Evolutionary conservation across 345 rosid genomes (phyloP).

Genomic region (Anastatica hierochuntica): DNA sequence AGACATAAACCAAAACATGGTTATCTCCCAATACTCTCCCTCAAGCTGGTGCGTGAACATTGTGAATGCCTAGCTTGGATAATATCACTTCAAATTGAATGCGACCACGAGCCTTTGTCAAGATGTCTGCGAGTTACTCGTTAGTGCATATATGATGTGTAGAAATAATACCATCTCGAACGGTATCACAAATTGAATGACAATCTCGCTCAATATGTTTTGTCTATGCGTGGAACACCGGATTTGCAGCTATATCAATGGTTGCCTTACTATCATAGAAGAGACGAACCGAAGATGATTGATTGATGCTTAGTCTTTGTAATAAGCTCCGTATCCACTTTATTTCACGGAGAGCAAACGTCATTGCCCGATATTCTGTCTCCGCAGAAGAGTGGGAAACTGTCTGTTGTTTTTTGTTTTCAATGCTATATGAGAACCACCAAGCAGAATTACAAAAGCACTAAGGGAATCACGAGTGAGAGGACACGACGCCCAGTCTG

Average conservation of each 20-base stretch:
- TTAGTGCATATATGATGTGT: background rate
- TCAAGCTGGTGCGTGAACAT: background rate
- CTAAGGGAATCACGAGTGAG: too few relatives aligned
- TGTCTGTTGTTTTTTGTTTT: too few relatives aligned
- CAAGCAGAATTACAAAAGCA: too few relatives aligned
- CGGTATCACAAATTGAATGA: background rate
- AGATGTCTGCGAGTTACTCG: background rate
- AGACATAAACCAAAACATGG: too few relatives aligned
- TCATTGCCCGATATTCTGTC: too few relatives aligned
- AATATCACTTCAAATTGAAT: background rate
- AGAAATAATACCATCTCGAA: background rate
- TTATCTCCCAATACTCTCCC: background rate
- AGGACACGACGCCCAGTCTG: too few relatives aligned
- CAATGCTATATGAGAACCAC: too few relatives aligned
- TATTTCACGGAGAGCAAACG: too few relatives aligned
- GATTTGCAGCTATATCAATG: background rate
- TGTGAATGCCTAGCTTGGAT: background rate
- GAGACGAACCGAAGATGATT: background rate
- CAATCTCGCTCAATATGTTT: background rate
- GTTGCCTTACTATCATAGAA: background rate
- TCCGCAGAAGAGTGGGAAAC: too few relatives aligned
- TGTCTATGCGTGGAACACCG: background rate
- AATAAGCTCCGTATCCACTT: too few relatives aligned
- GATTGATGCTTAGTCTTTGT: too few relatives aligned
- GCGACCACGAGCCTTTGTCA: background rate